Evolutionary conservation across 2,329 filamentous ascomycete species (phyloP), one percentile per base, ranked within the genome.

Genomic region (Thielaviopsis musarum): DNA sequence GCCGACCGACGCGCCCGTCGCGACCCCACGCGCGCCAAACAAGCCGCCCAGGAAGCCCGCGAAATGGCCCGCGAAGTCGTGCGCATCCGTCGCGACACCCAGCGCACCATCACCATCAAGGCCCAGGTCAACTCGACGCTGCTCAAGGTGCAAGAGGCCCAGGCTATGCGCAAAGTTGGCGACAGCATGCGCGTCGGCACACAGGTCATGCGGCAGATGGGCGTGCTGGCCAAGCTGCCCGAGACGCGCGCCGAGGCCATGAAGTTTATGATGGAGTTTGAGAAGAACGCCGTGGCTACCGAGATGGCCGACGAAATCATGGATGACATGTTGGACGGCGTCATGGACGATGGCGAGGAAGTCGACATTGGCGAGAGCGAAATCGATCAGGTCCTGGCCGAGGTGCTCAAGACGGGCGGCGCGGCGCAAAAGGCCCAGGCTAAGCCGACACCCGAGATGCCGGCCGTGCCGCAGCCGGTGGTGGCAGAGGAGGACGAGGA

Each of bases 91-190:
- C 88, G 85, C 69, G 84, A 90, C 63, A 79, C 78, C 19, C 74
- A 78, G 30, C 83, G 93, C 4, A 78, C 97, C 48, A 78, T 85
- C 19, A 97, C 91, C 0, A 86, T 85, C 66, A 94, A 94, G 70
- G 93, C 93, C 1, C 93, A 97, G 73, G 80, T 98, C 54, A 84
- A 85, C 69, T 91, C 86, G 65, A 91, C 98, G 52, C 85, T 91
- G 72, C 95, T 97, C 90, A 93, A 97, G 73, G 91, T 98, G 68
- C 89, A 91, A 68, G 91, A 97, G 74, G 91, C 93, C 1, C 97
- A 97, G 71, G 88, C 89, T 1, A 85, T 97, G 66, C 84, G 89
- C 65, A 95, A 95, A 77, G 97, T 98, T 64, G 91, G 97, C 73
- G 91, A 91, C 53, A 90, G 85, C 67, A 90, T 98, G 68, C 81